Evolutionary conservation across 2,329 filamentous ascomycete genomes (phyloP), one percentile per base, ranked within the genome.

Genomic region (Trichoderma endophyticum): DNA sequence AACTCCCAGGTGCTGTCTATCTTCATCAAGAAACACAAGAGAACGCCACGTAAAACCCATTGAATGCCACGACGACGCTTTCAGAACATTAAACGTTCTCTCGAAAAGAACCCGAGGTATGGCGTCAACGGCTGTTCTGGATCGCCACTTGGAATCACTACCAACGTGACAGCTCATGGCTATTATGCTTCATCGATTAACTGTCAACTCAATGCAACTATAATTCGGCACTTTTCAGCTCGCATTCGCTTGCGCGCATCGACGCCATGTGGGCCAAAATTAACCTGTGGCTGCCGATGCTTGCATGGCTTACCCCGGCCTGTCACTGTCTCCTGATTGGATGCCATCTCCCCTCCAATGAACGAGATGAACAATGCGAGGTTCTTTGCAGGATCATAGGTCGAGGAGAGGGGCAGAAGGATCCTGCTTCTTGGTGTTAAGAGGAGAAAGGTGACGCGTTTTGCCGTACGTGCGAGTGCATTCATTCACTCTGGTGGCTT

Each of bases 171-270:
- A 62, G 15, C 34, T 24, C 21, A 12, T 6, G 24, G 36, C 2
- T 43, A 39, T 51, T 48, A n/a, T 21, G 43, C 12, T 57, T 8
- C 30, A 34, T 36, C 15, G 30, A 36, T 15, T 9, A 21, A 5
- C 9, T 21, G 56, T 6, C 56, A 21, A 60, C 32, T 21, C 3
- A 26, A 28, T 11, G 34, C 0, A 39, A 39, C 36, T 39, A 69
- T 26, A 15, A 24, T 26, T 60, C 36, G 15, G 59, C 59, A 18
- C 9, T 4, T 24, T n/a, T 26, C 24, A 62, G 18, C 14, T 70
- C 68, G 68, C 68, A 70, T 70, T 70, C 68, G 68, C 60, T 70
- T 70, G 60, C n/a, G 60, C n/a, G 51, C 30, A 61, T 48, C 24
- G 68, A 51, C 30, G 68, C 60, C 59, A 70, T 56, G 68, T 63